Percentiles rank a stretch among this genome's conserved stretches.
These are phyloP conservation scores for Blastobotrys muscicola DNA, from an alignment of 805 yeast genomes.

Conservation along the genomic window DNA sequence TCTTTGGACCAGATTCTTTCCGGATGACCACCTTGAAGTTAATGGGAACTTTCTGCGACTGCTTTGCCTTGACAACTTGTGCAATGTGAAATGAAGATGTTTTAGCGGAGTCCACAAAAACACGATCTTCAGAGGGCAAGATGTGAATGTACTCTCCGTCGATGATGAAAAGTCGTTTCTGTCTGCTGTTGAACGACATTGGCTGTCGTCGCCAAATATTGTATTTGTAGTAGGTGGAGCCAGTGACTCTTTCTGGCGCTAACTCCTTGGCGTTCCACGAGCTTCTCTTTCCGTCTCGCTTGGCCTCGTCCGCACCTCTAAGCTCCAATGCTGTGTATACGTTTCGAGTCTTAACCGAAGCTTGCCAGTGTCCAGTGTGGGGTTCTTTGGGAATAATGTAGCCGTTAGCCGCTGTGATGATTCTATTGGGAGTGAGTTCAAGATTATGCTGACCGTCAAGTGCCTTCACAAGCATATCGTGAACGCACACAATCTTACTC, in stretches of 20 bases:
- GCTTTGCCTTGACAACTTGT: constrained; percentile 67
- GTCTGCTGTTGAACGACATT: constrained; percentile 67
- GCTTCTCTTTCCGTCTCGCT: background rate
- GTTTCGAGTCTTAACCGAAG: constrained; percentile 1
- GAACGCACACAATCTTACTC: constrained; percentile 14
- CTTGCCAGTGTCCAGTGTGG: constrained; percentile 8
- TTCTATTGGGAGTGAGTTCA: constrained; percentile 36
- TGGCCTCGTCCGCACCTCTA: constrained; percentile 10
- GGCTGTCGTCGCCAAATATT: constrained; percentile 85
- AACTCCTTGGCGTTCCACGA: constrained; percentile 1
- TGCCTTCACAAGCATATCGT: constrained; percentile 27
- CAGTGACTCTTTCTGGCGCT: constrained; percentile 20
- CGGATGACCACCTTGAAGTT: constrained; percentile 74
- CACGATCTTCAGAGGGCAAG: constrained; percentile 72
- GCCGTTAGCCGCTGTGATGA: constrained; percentile 28
- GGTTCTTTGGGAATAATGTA: constrained; percentile 21
- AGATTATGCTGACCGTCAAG: constrained; percentile 34
- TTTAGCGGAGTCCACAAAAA: constrained; percentile 64
- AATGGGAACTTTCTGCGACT: constrained; percentile 61
- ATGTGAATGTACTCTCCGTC: constrained; percentile 93
- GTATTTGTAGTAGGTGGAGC: constrained; percentile 69
- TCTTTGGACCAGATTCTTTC: constrained; percentile 60
- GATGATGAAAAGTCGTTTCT: constrained; percentile 73
- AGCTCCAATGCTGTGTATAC: constrained; percentile 9
- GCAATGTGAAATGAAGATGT: constrained; percentile 81